A percentile compares a stretch with the other conserved stretches of the same genome.
Evolutionary conservation across 2,329 filamentous ascomycete species (phyloP).

Genomic region (Penicillium sp.): DNA sequence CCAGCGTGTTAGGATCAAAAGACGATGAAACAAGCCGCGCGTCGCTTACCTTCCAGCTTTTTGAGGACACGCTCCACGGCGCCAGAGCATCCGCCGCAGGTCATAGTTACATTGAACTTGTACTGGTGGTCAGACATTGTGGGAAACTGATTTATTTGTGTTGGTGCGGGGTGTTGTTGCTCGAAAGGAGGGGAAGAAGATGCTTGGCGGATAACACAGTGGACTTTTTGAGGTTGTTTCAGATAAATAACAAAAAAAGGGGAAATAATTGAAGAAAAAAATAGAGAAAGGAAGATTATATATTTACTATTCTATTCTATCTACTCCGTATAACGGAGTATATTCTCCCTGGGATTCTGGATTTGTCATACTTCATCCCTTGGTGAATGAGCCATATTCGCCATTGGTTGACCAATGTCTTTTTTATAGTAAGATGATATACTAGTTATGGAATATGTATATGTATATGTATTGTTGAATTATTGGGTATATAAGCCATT

Average conservation of each 20-base stretch:
- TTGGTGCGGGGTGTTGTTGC: background rate
- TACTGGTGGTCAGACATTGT: conserved; percentile 82
- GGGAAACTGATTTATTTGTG: conserved; percentile 4
- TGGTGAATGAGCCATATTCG: conserved; percentile 20
- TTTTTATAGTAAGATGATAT: background rate
- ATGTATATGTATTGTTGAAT: background rate
- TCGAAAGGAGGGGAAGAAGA: background rate
- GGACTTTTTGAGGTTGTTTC: background rate
- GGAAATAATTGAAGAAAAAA: background rate
- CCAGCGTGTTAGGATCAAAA: background rate
- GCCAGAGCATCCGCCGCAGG: conserved; percentile 92
- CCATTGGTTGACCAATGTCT: conserved; percentile 13
- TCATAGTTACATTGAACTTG: conserved; percentile 94
- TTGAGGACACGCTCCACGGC: conserved; percentile 89
- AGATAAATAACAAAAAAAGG: background rate
- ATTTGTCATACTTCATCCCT: conserved; percentile 16
- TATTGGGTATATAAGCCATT: background rate
- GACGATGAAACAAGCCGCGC: background rate
- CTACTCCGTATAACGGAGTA: background rate
- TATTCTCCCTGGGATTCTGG: background rate
- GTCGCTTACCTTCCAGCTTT: conserved; percentile 75
- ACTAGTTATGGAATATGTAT: too few species aligned
- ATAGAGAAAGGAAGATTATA: background rate
- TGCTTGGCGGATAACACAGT: background rate
- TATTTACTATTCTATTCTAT: background rate